phyloP scores from a whole-genome alignment of 2,329 filamentous ascomycete species.

The Cordyceps militaris region DNA sequence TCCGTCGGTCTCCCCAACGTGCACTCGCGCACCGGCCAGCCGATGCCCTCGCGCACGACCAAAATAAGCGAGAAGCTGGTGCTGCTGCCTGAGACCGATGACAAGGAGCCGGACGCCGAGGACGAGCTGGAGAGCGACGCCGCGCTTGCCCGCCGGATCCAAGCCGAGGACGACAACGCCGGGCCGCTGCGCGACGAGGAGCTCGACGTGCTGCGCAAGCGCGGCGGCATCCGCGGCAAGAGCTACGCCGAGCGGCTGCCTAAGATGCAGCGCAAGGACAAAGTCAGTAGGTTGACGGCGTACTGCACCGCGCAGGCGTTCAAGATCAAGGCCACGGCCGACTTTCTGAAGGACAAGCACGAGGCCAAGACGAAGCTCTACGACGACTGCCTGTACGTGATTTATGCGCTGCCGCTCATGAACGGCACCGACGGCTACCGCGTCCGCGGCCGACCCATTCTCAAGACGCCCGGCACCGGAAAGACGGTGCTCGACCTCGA shows the following conservation, averaged over 20 bases:
- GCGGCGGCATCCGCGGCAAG: slow-evolving; percentile 62
- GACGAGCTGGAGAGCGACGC: slow-evolving; percentile 49
- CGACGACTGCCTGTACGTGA: slow-evolving; percentile 93
- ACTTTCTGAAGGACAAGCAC: slow-evolving; percentile 82
- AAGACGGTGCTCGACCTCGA: slow-evolving; percentile 91
- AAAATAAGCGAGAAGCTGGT: slow-evolving; percentile 98
- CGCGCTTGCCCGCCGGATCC: slow-evolving; percentile 30
- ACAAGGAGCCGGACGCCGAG: slow-evolving; percentile 44
- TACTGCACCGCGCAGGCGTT: slow-evolving; percentile 95
- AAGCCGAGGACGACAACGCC: slow-evolving; percentile 53
- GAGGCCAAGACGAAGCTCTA: slow-evolving; percentile 92
- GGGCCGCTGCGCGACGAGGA: slow-evolving; percentile 65
- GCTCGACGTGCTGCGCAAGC: slow-evolving; percentile 54
- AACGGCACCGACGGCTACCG: slow-evolving; percentile 82
- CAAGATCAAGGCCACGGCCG: slow-evolving; percentile 79
- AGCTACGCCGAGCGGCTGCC: slow-evolving; percentile 91
- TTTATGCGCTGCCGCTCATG: slow-evolving; percentile 86
- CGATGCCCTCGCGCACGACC: slow-evolving; percentile 75
- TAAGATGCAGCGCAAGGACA: slow-evolving; percentile 79
- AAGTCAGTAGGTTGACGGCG: slow-evolving; percentile 82
- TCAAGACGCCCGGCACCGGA: slow-evolving; percentile 83
- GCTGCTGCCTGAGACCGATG: slow-evolving; percentile 76
- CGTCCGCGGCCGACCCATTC: slow-evolving; percentile 78
- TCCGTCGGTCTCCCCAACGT: slow-evolving; percentile 34
- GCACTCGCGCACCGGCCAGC: slow-evolving; percentile 43